Conservation (phyloP, 305 asterid genomes). For the Fraxinus ornus region DNA sequence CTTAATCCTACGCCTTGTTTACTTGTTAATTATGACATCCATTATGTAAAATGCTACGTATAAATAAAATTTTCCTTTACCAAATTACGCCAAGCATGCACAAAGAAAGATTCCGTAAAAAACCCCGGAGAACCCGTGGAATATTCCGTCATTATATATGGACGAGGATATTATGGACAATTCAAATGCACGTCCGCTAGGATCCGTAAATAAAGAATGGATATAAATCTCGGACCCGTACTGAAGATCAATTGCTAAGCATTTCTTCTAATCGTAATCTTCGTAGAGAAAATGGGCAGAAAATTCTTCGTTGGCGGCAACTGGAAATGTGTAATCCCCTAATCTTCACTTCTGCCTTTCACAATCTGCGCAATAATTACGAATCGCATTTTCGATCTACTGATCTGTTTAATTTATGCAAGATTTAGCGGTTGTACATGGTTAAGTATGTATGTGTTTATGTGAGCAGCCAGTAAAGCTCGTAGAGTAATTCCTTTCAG, state of each 20-base stretch:
- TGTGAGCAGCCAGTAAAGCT: not conserved
- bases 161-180: conserved; percentile 34
- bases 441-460: not conserved
- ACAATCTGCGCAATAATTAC: not conserved
- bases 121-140: not conserved
- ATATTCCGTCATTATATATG: conserved; percentile 17
- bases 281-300: conserved; percentile 60
- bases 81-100: not conserved
- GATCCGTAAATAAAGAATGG: conserved; percentile 40
- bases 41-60: too few relatives aligned
- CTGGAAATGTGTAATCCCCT: conserved; percentile 94
- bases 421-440: conserved; percentile 14
- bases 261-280: conserved; percentile 29
- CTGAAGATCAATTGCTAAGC: conserved; percentile 23
- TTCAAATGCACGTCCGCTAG: conserved; percentile 8
- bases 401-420: conserved; percentile 7
- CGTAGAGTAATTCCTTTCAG: not conserved
- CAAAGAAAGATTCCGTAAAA: not conserved
- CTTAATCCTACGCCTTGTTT: too few relatives aligned
- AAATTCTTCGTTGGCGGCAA: conserved; percentile 97
- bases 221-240: conserved; percentile 18
- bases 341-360: not conserved
- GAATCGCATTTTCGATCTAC: conserved; percentile 25
- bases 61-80: not conserved
- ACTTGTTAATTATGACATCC: too few relatives aligned